Conservation (phyloP, 768 basidiomycete genomes). For the Ramaria sp. region DNA sequence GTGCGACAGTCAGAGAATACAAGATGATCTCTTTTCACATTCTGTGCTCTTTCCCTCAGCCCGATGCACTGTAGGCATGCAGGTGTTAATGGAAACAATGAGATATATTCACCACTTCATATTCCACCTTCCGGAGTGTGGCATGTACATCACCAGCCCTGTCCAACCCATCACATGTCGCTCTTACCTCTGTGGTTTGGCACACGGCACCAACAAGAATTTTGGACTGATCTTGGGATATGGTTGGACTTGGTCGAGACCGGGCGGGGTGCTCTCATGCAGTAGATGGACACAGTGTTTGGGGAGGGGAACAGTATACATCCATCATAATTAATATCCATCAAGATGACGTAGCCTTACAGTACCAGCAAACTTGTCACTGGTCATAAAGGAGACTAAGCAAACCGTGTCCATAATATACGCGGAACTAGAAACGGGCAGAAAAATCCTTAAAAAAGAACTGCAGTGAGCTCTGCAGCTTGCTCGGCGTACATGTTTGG, state of each 20-base stretch:
- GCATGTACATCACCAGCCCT: slow-evolving; percentile 25
- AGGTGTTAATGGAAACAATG: background rate
- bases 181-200: slow-evolving; percentile 29
- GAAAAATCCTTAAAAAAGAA: too few species aligned
- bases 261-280: background rate
- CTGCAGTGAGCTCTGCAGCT: too few species aligned
- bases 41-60: background rate
- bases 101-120: background rate
- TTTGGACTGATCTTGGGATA: slow-evolving; percentile 27
- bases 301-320: too few species aligned
- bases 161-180: slow-evolving; percentile 28
- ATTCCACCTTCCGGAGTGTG: slow-evolving; percentile 27
- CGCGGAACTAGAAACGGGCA: too few species aligned
- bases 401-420: too few species aligned
- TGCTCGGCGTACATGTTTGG: slow-evolving; percentile 5
- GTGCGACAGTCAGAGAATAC: slow-evolving; percentile 16
- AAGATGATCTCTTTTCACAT: background rate
- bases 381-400: too few species aligned
- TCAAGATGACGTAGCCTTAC: too few species aligned
- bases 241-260: slow-evolving; percentile 29
- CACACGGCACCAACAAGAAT: slow-evolving; percentile 24
- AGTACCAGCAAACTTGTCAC: too few species aligned
- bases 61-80: background rate
- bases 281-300: background rate
- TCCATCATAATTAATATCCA: too few species aligned